phyloP scores from a whole-genome alignment of 352 stramenopile species.

The Detonula confervacea region DNA sequence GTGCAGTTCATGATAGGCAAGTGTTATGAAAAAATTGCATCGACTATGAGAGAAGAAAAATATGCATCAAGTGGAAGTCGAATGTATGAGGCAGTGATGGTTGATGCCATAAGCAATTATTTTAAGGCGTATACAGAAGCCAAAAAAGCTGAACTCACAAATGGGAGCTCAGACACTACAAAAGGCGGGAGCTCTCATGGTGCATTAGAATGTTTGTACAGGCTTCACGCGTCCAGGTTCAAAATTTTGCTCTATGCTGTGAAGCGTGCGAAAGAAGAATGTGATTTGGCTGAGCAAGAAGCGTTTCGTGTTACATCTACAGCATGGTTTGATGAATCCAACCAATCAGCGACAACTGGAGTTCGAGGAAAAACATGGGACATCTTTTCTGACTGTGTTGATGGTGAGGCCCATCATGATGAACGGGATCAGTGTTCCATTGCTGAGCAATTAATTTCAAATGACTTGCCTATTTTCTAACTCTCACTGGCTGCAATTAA shows the following conservation, averaged over 20 bases:
- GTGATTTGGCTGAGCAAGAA: slow-evolving; percentile 62
- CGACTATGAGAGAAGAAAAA: slow-evolving; percentile 62
- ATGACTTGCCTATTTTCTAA: slow-evolving; percentile 11
- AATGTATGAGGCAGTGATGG: slow-evolving; percentile 73
- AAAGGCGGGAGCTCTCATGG: slow-evolving; percentile 82
- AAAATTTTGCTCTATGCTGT: slow-evolving; percentile 77
- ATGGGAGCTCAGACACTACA: slow-evolving; percentile 46
- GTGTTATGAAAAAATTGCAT: slow-evolving; percentile 82
- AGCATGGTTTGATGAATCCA: slow-evolving; percentile 64
- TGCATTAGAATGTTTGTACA: slow-evolving; percentile 76
- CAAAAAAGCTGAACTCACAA: slow-evolving; percentile 58
- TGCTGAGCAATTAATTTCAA: too few relatives aligned
- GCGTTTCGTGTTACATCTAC: slow-evolving; percentile 70
- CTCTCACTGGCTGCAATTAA: background rate
- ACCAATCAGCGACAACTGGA: slow-evolving; percentile 9
- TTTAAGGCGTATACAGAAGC: slow-evolving; percentile 57
- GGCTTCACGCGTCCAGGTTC: slow-evolving; percentile 77
- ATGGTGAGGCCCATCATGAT: slow-evolving; percentile 20
- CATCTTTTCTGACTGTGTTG: slow-evolving; percentile 75
- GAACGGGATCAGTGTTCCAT: background rate
- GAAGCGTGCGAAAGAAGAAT: slow-evolving; percentile 39
- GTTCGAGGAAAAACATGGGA: slow-evolving; percentile 72
- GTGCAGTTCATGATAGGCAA: slow-evolving; percentile 84
- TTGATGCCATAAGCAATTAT: slow-evolving; percentile 65
- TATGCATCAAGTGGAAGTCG: slow-evolving; percentile 47